Evolutionary conservation across 257 asterid genomes (phyloP).

Genomic region (Scutellaria minor): DNA sequence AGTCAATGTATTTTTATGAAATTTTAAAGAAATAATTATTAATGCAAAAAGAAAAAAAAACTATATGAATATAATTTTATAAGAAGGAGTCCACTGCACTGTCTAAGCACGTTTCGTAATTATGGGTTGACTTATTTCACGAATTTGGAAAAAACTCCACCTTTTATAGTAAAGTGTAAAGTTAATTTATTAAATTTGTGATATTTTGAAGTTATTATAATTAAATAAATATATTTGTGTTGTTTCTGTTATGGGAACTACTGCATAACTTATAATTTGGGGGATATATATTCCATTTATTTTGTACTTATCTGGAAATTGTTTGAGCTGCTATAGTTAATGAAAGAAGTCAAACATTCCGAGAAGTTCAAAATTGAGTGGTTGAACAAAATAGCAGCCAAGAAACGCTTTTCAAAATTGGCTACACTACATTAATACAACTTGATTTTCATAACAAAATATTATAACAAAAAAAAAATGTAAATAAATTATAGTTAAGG

Average conservation of each 20-base stretch:
- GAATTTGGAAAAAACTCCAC: too few relatives aligned
- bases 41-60: not conserved
- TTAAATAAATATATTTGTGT: too few relatives aligned
- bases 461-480: not conserved
- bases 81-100: constrained; percentile 6
- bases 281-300: too few relatives aligned
- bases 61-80: not conserved
- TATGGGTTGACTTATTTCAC: too few relatives aligned
- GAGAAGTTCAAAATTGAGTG: constrained; percentile 24
- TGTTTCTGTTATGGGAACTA: too few relatives aligned
- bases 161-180: too few relatives aligned
- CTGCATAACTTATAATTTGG: too few relatives aligned
- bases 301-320: not conserved
- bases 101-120: too few relatives aligned
- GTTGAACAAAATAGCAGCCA: constrained; percentile 27
- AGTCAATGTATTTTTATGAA: not conserved
- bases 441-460: not conserved
- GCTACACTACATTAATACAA: not conserved
- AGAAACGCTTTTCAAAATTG: constrained; percentile 20
- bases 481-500: not conserved
- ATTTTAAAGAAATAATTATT: not conserved
- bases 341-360: constrained; percentile 17
- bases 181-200: too few relatives aligned
- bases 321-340: constrained; percentile 14
- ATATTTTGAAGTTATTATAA: too few relatives aligned